Base-by-base conservation (phyloP, 1,284 basidiomycete species). In the Athelia sp. region DNA sequence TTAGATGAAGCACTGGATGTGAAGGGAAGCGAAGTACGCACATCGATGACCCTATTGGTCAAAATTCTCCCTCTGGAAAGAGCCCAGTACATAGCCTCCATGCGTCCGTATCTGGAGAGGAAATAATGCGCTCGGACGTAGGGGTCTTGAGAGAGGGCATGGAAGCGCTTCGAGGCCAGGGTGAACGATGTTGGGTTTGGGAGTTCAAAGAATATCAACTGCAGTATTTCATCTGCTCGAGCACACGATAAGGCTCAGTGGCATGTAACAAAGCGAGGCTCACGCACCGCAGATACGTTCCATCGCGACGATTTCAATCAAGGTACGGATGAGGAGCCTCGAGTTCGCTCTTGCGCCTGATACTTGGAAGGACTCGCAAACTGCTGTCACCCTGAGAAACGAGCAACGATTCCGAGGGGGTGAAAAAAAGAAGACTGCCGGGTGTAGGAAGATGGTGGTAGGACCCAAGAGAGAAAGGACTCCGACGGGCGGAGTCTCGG, bases 91-190 rank as follows among this genome's bases (percentile, higher is more conserved):
- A 88, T 67, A 42, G 87, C 86, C 58, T 88, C 76, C 49, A 76
- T 73, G 47, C 69, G 70, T 19, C 87, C 86, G 66, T 86, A 80
- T 54, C 85, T 83, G 54, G 73, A 67, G 57, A 89, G 74, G 64
- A 89, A 89, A 64, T 88, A 89, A 57, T 77, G 77, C 11, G 86
- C 83, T 54, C 85, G 76, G 56, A 86, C 78, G 61, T 87, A 88
- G 46, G 84, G 77, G 64, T 86, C 84, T 64, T 75, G 75, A 11
- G 83, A 81, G 64, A 88, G 79, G n/a, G 69, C 58, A 58, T 79
- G 63, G 59, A 81, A 76, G 52, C 81, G 81, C 59, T 73, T 79
- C 24, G 76, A 83, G 49, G 75, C 64, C 50, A 75, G 71, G 8
- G 75, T 76, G 59, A 88, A 71, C 31, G 76, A 61, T 44, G 72